Evolutionary conservation across 345 rosid genomes (phyloP), one percentile per base, ranked within the genome.

Genomic region (Populus alba): DNA sequence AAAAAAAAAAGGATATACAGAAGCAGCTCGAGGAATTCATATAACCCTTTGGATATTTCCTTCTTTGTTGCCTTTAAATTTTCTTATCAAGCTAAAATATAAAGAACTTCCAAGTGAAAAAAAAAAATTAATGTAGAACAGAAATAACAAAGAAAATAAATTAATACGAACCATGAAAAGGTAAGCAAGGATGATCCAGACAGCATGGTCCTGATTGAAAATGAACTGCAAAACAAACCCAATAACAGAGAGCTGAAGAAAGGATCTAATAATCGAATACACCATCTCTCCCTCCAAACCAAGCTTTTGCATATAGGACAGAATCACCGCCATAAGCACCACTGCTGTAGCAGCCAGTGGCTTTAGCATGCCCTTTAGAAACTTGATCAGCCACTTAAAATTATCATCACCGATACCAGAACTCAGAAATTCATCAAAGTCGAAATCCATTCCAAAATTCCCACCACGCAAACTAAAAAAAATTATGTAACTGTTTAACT

Each of bases 161-260:
- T 3, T 57, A 18, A 57, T 15, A 72, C 65, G 8, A 17, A 91
- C 97, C 99, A 92, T 95, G 92, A 93, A 93, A 83, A 93, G 88
- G 78, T 95, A 95, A 70, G 95, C 96, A 16, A 92, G 86, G 71
- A 95, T 3, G 84, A 95, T 95, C 97, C 97, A 93, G 12, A 67
- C 77, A 38, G 75, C n/a, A 70, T 88, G 86, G 1, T 88, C 76
- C 62, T 86, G 91, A 37, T 51, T 83, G 59, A 95, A 95, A 77
- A 95, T 93, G 89, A 95, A 92, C 73, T 93, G 92, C 79, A 95
- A 90, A 79, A 95, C 97, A 72, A 95, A 95, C 18, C 97, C 98
- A 73, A 95, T 91, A 6, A 93, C 72, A 13, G 97, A 95, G 33
- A 93, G 91, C 81, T 93, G 99, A 79, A 92, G 85, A 85, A 95